These are phyloP conservation scores for Tephrocybe sp. DNA, from an alignment of 768 basidiomycete genomes.

Conservation along the genomic window DNA sequence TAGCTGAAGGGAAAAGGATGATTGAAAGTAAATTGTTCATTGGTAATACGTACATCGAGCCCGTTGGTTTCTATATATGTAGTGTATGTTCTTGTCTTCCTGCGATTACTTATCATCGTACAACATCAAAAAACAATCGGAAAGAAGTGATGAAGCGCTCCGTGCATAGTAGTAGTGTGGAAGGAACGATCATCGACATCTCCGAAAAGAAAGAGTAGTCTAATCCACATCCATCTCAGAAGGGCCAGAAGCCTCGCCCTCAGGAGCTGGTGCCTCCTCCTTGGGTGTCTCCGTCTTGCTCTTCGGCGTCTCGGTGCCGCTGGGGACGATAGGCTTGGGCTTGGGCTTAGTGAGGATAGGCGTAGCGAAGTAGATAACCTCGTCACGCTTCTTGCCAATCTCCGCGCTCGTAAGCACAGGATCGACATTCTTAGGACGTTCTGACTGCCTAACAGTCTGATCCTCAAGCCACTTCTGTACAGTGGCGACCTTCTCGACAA, in stretches of 20 bases:
- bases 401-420: constrained; percentile 80
- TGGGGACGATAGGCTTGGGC: constrained; percentile 75
- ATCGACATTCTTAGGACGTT: constrained; percentile 86
- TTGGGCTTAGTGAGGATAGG: constrained; percentile 91
- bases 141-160: background rate
- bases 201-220: constrained; percentile 10
- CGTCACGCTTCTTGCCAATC: constrained; percentile 89
- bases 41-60: constrained; percentile 13
- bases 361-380: constrained; percentile 83
- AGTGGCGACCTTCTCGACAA: constrained; percentile 88
- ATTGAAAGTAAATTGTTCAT: background rate
- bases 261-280: constrained; percentile 35
- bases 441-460: constrained; percentile 80
- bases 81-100: constrained; percentile 14
- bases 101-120: constrained; percentile 18
- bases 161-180: no score
- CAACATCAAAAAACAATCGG: constrained; percentile 4
- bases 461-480: constrained; percentile 96
- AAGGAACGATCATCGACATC: no score
- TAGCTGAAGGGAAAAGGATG: background rate
- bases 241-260: constrained; percentile 43
- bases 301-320: constrained; percentile 73
- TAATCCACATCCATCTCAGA: constrained; percentile 88
- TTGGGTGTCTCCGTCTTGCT: constrained; percentile 57
- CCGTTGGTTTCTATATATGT: constrained; percentile 16